phyloP scores from a whole-genome alignment of 805 yeast species.

The Hanseniaspora valbyensis region DNA sequence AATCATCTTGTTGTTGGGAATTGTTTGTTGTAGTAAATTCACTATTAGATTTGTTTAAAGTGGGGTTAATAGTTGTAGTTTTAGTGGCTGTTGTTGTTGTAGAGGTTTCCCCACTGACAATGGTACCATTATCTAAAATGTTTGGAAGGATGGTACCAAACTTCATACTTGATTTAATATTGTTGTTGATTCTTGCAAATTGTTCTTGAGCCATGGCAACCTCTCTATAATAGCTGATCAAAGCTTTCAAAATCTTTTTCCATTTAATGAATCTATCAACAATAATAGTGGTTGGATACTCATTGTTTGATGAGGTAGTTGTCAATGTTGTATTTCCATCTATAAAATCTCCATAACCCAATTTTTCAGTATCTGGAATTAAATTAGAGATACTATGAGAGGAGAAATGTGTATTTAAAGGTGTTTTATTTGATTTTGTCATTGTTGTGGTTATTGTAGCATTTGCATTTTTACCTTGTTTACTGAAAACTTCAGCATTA shows the following conservation, averaged over 20 bases:
- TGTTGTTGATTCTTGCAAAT: constrained; percentile 54
- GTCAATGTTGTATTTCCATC: constrained; percentile 15
- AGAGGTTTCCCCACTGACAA: constrained; percentile 23
- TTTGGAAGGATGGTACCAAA: constrained; percentile 30
- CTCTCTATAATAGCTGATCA: constrained; percentile 61
- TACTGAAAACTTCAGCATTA: background rate
- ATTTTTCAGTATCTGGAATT: background rate
- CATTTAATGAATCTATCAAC: constrained; percentile 72
- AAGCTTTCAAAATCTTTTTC: constrained; percentile 63
- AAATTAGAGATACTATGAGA: background rate
- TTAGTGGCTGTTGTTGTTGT: constrained; percentile 13
- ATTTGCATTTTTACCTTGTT: background rate
- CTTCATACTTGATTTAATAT: constrained; percentile 55
- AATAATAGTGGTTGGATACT: constrained; percentile 65
- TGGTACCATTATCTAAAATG: constrained; percentile 28
- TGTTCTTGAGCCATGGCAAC: constrained; percentile 74
- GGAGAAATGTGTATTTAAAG: background rate
- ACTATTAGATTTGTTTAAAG: background rate
- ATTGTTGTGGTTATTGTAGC: constrained; percentile 12
- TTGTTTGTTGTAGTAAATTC: background rate
- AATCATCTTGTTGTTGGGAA: background rate
- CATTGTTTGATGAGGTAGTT: constrained; percentile 19
- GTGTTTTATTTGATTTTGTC: background rate
- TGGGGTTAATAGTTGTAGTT: background rate
- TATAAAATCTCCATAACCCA: background rate